Evolutionary conservation across 2,329 filamentous ascomycete species (phyloP).

Genomic region (Tolypocladium amazonense): DNA sequence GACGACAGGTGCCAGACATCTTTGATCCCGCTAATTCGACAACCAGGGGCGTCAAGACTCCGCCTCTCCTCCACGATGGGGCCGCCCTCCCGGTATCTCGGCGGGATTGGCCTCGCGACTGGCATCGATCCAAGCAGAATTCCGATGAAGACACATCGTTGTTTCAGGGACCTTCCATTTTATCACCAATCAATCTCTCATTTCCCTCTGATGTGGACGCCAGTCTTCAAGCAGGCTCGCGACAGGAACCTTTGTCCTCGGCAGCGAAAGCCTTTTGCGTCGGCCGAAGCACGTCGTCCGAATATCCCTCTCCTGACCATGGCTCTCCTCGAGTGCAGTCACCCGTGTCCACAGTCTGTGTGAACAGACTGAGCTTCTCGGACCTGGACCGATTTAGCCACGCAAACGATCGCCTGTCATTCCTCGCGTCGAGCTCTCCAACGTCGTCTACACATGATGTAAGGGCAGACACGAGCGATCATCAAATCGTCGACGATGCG

Average conservation of each 20-base stretch:
- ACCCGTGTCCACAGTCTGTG: conserved; percentile 11
- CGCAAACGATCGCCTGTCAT: conserved; percentile 17
- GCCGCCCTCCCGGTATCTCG: not conserved
- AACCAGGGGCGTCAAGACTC: conserved; percentile 6
- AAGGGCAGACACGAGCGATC: conserved; percentile 6
- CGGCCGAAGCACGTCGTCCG: conserved; percentile 19
- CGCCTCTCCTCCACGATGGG: conserved; percentile 5
- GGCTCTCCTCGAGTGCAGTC: conserved; percentile 13
- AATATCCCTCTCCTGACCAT: conserved; percentile 15
- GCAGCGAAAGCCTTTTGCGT: not conserved
- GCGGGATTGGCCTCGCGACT: not conserved
- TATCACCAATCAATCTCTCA: not conserved
- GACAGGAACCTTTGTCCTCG: not conserved
- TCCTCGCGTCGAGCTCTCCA: conserved; percentile 17
- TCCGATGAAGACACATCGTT: not conserved
- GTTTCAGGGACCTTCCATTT: not conserved
- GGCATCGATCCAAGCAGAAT: no score
- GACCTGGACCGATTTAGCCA: conserved; percentile 18
- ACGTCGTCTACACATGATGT: conserved; percentile 6
- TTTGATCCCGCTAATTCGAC: conserved; percentile 3
- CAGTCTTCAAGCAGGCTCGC: conserved; percentile 3
- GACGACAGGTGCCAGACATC: not conserved
- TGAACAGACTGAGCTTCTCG: conserved; percentile 15
- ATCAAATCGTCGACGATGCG: conserved; percentile 14
- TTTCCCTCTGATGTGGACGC: conserved; percentile 7